These are phyloP conservation scores for Trichoderma reesei DNA, from an alignment of 495 filamentous ascomycete species.

Conservation along the genomic window DNA sequence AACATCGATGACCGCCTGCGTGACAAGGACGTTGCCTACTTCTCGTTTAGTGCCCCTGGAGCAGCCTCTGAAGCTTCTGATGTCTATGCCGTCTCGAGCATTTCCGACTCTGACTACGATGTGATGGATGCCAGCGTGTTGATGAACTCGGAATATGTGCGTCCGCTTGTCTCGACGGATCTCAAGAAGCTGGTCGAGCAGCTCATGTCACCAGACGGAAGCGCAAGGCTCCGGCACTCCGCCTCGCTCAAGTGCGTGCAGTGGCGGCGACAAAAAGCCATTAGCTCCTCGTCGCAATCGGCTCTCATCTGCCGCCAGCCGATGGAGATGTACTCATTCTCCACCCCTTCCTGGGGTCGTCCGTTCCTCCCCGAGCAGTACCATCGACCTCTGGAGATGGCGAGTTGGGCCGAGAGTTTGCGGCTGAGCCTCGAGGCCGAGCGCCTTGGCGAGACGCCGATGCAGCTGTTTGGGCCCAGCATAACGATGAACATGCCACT, in stretches of 20 bases:
- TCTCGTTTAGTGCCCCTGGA: slow-evolving; percentile 49
- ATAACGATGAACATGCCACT: slow-evolving; percentile 10
- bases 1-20: slow-evolving; percentile 51
- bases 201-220: slow-evolving; percentile 69
- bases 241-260: slow-evolving; percentile 81
- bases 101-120: slow-evolving; percentile 64
- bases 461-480: slow-evolving; percentile 9
- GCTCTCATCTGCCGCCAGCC: slow-evolving; percentile 4
- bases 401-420: slow-evolving; percentile 9
- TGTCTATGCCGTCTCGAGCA: slow-evolving; percentile 78
- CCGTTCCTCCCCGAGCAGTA: background rate
- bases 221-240: slow-evolving; percentile 78
- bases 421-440: slow-evolving; percentile 10
- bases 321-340: background rate
- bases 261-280: slow-evolving; percentile 34
- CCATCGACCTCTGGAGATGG: slow-evolving; percentile 10
- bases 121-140: slow-evolving; percentile 91
- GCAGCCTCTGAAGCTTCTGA: slow-evolving; percentile 22
- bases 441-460: background rate
- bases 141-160: slow-evolving; percentile 89
- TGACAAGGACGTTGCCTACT: slow-evolving; percentile 52
- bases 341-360: background rate
- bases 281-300: background rate
- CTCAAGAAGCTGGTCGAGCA: slow-evolving; percentile 57
- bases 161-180: slow-evolving; percentile 73